These are phyloP conservation scores for Protea cynaroides DNA, from an alignment of 164 flowering plant species.

Conservation along the genomic window DNA sequence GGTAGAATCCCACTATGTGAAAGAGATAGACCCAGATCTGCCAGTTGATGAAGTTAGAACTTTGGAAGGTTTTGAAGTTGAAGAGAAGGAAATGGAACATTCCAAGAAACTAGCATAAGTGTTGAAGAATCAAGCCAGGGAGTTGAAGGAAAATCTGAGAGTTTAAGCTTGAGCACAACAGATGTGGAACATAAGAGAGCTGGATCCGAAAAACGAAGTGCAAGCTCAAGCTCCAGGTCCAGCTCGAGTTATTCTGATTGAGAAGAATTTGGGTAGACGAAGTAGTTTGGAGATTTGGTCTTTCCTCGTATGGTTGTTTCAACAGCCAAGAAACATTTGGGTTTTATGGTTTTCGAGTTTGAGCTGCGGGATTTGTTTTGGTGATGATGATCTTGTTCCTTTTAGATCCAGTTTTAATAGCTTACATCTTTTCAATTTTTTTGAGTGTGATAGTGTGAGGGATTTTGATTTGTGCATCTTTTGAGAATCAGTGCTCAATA, in stretches of 20 bases:
- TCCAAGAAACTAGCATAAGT: conserved; percentile 13
- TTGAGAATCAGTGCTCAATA: not conserved
- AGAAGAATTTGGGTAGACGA: not conserved
- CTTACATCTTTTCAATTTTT: conserved; percentile 14
- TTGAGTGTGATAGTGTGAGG: conserved; percentile 12
- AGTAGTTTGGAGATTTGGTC: conserved; percentile 1
- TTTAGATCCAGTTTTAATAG: not conserved
- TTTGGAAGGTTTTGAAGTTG: conserved; percentile 22
- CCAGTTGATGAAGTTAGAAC: conserved; percentile 28
- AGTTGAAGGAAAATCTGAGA: conserved; percentile 10
- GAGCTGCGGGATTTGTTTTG: not conserved
- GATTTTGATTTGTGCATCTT: not conserved
- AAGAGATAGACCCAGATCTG: conserved; percentile 7
- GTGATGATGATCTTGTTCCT: conserved; percentile 1
- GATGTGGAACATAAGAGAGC: conserved; percentile 13
- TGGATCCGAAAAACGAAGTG: conserved; percentile 18
- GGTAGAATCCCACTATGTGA: conserved; percentile 12
- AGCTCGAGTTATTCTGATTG: conserved; percentile 42
- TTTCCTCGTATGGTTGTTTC: not conserved
- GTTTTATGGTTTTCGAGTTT: not conserved
- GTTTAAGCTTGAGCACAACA: conserved; percentile 10
- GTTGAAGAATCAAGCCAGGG: conserved; percentile 9
- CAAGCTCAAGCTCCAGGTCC: conserved; percentile 38
- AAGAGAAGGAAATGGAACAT: conserved; percentile 8
- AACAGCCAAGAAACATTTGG: not conserved